These are phyloP conservation scores for Hymenoscyphus albidus DNA, from an alignment of 2,329 filamentous ascomycete species.

Conservation along the genomic window DNA sequence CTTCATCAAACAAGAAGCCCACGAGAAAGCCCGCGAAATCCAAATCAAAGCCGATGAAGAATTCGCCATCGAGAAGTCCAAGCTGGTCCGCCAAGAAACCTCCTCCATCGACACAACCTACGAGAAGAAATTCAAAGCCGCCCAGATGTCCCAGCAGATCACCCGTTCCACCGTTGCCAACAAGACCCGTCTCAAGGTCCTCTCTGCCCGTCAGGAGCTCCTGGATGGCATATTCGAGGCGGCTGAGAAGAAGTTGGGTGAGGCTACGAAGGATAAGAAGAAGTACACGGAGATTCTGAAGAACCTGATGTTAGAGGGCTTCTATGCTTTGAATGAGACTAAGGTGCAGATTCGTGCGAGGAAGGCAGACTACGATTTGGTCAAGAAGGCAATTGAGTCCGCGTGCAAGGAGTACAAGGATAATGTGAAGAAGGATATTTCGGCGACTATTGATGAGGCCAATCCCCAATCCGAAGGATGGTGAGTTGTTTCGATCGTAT, in stretches of 20 bases:
- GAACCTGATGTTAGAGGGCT: constrained; percentile 80
- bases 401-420: constrained; percentile 83
- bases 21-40: constrained; percentile 96
- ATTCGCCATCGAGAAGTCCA: constrained; percentile 98
- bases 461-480: constrained; percentile 75
- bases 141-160: constrained; percentile 97
- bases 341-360: constrained; percentile 71
- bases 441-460: constrained; percentile 71
- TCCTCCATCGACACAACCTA: constrained; percentile 87
- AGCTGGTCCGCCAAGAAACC: constrained; percentile 94
- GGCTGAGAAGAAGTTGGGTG: constrained; percentile 67
- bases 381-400: constrained; percentile 73
- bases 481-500: constrained; percentile 54
- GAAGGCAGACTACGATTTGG: constrained; percentile 71
- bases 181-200: constrained; percentile 87
- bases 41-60: constrained; percentile 98
- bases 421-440: constrained; percentile 64
- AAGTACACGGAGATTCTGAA: constrained; percentile 76
- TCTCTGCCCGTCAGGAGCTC: constrained; percentile 82
- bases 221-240: constrained; percentile 86
- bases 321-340: constrained; percentile 82
- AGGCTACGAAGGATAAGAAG: constrained; percentile 61
- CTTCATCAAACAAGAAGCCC: constrained; percentile 98
- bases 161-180: constrained; percentile 94
- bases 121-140: constrained; percentile 99